phyloP scores from a whole-genome alignment of 2,329 filamentous ascomycete species.

The Ploettnerulaceae sp. region DNA sequence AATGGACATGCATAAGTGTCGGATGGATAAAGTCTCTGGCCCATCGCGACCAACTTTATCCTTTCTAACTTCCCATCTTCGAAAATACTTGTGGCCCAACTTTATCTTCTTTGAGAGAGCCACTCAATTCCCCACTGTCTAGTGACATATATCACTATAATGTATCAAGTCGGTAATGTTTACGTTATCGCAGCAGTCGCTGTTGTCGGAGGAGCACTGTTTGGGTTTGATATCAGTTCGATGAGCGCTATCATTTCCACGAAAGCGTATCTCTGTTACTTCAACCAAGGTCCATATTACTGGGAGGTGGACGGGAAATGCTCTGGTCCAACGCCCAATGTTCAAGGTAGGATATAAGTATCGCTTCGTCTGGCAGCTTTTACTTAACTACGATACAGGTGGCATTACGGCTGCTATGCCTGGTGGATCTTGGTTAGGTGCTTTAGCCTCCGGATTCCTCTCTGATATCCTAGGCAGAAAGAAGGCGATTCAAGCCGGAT shows the following conservation, averaged over 20 bases:
- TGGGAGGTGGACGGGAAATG: constrained; percentile 43
- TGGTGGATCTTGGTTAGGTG: constrained; percentile 62
- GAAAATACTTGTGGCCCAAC: no score
- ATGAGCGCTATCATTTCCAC: constrained; percentile 52
- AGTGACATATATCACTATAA: constrained; percentile 22
- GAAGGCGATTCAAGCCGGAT: constrained; percentile 44
- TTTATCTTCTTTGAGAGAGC: no score
- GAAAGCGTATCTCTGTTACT: constrained; percentile 46
- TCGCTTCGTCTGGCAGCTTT: no score
- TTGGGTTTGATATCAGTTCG: constrained; percentile 49
- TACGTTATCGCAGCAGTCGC: constrained; percentile 26
- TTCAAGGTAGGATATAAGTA: no score
- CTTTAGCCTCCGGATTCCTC: constrained; percentile 57
- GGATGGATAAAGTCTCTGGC: no score
- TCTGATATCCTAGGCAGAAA: constrained; percentile 52
- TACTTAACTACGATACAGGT: no score
- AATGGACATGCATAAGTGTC: no score
- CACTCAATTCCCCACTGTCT: not conserved
- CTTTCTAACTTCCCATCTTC: no score
- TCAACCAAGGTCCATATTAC: constrained; percentile 35
- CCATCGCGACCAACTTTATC: no score
- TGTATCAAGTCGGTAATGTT: constrained; percentile 22
- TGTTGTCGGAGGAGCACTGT: constrained; percentile 24
- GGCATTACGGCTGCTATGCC: constrained; percentile 67
- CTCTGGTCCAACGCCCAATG: constrained; percentile 46